Evolutionary conservation across 2,329 filamentous ascomycete genomes (phyloP).

Genomic region (Aspergillus calidoustus): DNA sequence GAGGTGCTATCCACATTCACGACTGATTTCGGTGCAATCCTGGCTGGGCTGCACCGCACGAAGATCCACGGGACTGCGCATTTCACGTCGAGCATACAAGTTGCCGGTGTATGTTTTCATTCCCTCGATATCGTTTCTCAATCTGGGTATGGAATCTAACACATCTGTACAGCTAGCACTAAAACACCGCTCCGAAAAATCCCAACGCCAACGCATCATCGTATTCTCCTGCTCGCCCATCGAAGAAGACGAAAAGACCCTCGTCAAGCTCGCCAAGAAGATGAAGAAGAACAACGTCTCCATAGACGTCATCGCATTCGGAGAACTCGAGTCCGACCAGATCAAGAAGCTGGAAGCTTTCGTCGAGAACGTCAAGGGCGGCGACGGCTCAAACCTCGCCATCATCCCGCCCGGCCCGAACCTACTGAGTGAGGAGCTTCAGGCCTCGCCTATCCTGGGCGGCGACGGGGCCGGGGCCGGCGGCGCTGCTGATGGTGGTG

Average conservation of each 20-base stretch:
- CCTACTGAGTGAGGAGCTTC: constrained; percentile 88
- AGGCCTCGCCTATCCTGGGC: constrained; percentile 85
- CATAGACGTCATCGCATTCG: constrained; percentile 94
- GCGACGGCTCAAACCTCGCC: constrained; percentile 87
- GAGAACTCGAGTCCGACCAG: constrained; percentile 87
- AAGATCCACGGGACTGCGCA: constrained; percentile 91
- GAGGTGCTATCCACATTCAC: constrained; percentile 97
- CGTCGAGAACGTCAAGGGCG: constrained; percentile 88
- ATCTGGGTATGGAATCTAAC: constrained; percentile 15
- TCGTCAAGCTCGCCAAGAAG: constrained; percentile 89
- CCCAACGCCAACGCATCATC: constrained; percentile 93
- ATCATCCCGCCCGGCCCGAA: constrained; percentile 89
- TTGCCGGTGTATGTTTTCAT: constrained; percentile 74
- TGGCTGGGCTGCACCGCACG: constrained; percentile 88
- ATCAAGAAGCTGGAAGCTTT: constrained; percentile 90
- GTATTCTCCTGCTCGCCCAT: constrained; percentile 95
- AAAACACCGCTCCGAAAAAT: constrained; percentile 98
- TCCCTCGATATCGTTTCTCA: not conserved
- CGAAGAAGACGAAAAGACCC: constrained; percentile 83
- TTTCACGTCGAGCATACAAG: constrained; percentile 91
- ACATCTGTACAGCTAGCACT: constrained; percentile 73
- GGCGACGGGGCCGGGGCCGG: constrained; percentile 72
- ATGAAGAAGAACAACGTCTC: constrained; percentile 98
- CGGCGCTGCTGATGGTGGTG: constrained; percentile 56
- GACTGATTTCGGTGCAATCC: constrained; percentile 92